These are phyloP conservation scores for Pyrus betulifolia DNA, from an alignment of 306 rosid species.

Conservation along the genomic window DNA sequence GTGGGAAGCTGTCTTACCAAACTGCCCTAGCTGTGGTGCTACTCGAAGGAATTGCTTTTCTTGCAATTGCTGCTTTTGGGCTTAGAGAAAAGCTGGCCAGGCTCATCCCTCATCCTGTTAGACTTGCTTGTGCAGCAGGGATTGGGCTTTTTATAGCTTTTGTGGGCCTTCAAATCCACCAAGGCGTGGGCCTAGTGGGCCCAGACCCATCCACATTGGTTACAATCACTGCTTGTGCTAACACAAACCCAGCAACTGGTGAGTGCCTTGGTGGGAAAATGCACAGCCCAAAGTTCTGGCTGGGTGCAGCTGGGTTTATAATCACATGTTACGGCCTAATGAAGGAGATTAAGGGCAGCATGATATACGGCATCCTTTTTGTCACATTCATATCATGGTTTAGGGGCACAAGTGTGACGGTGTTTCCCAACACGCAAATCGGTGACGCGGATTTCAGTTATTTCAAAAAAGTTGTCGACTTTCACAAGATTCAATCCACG, in stretches of 20 bases:
- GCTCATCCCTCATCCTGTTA: slow-evolving; percentile 53
- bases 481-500: slow-evolving; percentile 62
- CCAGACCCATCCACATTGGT: slow-evolving; percentile 62
- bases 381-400: slow-evolving; percentile 76
- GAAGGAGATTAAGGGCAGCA: slow-evolving; percentile 73
- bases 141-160: slow-evolving; percentile 94
- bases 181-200: slow-evolving; percentile 80
- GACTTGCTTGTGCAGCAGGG: slow-evolving; percentile 76
- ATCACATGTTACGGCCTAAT: slow-evolving; percentile 58
- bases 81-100: slow-evolving; percentile 72
- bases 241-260: slow-evolving; percentile 54
- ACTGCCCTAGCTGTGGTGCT: slow-evolving; percentile 65
- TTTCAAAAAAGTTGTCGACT: slow-evolving; percentile 68
- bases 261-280: slow-evolving; percentile 63
- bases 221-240: slow-evolving; percentile 57
- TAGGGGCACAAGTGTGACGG: slow-evolving; percentile 64
- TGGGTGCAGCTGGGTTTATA: slow-evolving; percentile 57
- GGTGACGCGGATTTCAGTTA: slow-evolving; percentile 55
- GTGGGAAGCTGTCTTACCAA: slow-evolving; percentile 51
- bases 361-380: slow-evolving; percentile 79
- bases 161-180: slow-evolving; percentile 69
- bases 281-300: slow-evolving; percentile 69
- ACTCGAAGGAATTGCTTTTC: slow-evolving; percentile 58
- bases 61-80: slow-evolving; percentile 62
- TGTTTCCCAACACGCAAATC: slow-evolving; percentile 52